phyloP scores from a whole-genome alignment of 768 basidiomycete species.

The Suillus tomentosus region DNA sequence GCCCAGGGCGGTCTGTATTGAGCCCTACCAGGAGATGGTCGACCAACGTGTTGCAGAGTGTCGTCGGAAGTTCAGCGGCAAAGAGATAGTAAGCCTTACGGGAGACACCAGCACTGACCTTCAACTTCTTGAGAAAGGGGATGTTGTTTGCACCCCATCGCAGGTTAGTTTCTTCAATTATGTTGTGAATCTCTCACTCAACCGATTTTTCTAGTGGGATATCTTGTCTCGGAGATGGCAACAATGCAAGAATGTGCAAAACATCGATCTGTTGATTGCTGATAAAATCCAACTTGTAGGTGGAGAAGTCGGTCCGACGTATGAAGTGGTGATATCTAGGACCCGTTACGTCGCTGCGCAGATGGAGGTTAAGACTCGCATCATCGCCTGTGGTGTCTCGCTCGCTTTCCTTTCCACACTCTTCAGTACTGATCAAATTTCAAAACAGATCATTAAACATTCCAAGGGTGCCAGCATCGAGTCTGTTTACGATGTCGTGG shows the following conservation, averaged over 20 bases:
- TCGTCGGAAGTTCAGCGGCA: constrained; percentile 87
- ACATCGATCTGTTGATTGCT: constrained; percentile 87
- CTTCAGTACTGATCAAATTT: too few relatives aligned
- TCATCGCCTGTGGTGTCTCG: constrained; percentile 94
- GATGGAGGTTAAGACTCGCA: constrained; percentile 88
- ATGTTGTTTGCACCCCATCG: constrained; percentile 90
- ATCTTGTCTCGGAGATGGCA: constrained; percentile 93
- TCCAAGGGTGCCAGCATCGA: too few relatives aligned
- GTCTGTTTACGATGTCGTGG: too few relatives aligned
- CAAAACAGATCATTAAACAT: too few relatives aligned
- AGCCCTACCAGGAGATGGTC: constrained; percentile 98
- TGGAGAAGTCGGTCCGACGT: constrained; percentile 95
- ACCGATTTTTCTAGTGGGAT: constrained; percentile 71
- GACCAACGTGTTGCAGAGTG: constrained; percentile 89
- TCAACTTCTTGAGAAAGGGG: constrained; percentile 84
- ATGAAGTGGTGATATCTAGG: constrained; percentile 95
- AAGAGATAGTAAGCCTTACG: constrained; percentile 91
- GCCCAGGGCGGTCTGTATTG: constrained; percentile 88
- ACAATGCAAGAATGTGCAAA: constrained; percentile 95
- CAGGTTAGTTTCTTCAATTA: constrained; percentile 55
- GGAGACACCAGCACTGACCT: constrained; percentile 94
- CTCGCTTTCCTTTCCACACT: constrained; percentile 48
- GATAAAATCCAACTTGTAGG: constrained; percentile 96
- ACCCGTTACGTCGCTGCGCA: constrained; percentile 97
- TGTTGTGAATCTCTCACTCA: constrained; percentile 8